Conservation (phyloP, 306 rosid species). For the Canavalia gladiata region DNA sequence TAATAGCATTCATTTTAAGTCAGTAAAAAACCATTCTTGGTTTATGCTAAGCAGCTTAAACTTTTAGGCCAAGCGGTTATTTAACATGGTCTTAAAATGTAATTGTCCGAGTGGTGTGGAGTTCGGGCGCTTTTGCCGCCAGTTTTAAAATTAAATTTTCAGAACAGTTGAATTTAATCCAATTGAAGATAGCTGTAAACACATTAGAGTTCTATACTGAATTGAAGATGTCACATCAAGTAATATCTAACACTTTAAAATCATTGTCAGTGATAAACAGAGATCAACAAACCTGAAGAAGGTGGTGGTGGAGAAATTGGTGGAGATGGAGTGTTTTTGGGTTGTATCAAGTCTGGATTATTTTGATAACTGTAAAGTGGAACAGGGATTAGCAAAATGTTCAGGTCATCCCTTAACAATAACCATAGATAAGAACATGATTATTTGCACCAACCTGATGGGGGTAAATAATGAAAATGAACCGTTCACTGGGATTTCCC, state of each 20-base stretch:
- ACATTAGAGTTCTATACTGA: constrained; percentile 20
- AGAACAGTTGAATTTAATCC: constrained; percentile 19
- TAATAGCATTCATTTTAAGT: constrained; percentile 6
- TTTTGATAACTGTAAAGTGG: constrained; percentile 69
- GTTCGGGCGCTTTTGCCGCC: background rate
- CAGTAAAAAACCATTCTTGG: background rate
- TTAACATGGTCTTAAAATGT: constrained; percentile 25
- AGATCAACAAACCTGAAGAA: constrained; percentile 61
- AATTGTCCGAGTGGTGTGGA: background rate
- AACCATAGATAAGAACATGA: constrained; percentile 17
- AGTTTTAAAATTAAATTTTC: constrained; percentile 10
- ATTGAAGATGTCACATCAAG: constrained; percentile 20
- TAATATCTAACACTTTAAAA: constrained; percentile 34
- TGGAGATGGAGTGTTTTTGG: constrained; percentile 51
- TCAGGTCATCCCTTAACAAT: constrained; percentile 35
- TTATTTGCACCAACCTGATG: constrained; percentile 69
- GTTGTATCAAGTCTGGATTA: constrained; percentile 47
- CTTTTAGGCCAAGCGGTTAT: constrained; percentile 16
- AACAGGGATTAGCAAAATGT: constrained; percentile 42
- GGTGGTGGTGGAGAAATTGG: constrained; percentile 56
- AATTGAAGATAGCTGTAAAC: constrained; percentile 23
- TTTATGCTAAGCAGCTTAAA: background rate
- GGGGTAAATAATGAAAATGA: constrained; percentile 91
- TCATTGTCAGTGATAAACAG: background rate
- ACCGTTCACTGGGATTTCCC: constrained; percentile 76